A percentile compares a stretch with the other conserved stretches of the same genome.
phyloP scores from a whole-genome alignment of 148 eudicot species.

The Rhododendron ovatum region DNA sequence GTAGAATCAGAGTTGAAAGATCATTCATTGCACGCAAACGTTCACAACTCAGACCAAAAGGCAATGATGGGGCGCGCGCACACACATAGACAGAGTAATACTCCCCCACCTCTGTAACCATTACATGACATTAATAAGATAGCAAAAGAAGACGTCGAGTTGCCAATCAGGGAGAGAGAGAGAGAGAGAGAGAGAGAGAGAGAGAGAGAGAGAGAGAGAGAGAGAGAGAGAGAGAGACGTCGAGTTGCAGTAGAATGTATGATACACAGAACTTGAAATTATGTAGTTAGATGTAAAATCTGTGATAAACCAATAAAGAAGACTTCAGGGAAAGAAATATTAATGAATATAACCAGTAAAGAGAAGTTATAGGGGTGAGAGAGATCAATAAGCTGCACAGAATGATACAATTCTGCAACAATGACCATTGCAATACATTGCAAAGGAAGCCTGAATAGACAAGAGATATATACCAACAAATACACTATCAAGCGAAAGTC shows the following conservation, averaged over 20 bases:
- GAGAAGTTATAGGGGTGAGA: not conserved
- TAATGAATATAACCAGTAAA: not conserved
- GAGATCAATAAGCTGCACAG: not conserved
- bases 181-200: not conserved
- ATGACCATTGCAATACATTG: not conserved
- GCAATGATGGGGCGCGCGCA: not conserved
- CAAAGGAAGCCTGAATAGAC: not conserved
- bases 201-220: no score
- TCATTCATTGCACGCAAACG: not conserved
- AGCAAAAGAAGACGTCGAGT: not conserved
- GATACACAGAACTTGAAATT: not conserved
- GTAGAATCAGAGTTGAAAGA: not conserved
- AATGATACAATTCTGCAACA: not conserved
- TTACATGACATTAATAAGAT: not conserved
- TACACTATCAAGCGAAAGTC: not conserved
- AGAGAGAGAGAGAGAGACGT: not conserved
- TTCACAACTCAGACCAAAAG: not conserved
- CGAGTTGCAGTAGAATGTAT: not conserved
- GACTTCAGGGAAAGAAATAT: not conserved
- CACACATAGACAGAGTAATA: not conserved
- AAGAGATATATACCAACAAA: not conserved
- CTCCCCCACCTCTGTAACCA: not conserved
- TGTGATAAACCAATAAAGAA: not conserved
- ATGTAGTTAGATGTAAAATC: not conserved
- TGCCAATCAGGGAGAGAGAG: not conserved